Base-by-base conservation (phyloP, 1,284 basidiomycete genomes). In the Takashimella koratensis region DNA sequence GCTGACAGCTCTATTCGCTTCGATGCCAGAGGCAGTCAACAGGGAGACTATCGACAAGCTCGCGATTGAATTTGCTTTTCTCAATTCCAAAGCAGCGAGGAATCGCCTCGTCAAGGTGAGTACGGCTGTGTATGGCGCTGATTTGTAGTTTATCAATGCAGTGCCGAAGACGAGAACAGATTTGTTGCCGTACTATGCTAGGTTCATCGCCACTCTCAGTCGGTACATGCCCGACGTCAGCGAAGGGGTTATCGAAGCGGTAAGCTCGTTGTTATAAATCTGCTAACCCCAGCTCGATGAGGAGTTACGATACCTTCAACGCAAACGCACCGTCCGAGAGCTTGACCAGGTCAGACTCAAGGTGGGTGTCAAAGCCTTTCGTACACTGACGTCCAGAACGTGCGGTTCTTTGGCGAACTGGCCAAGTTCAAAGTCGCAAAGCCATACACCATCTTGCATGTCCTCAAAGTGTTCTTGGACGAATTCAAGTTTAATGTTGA, bases 381-480 rank as follows among this genome's bases (percentile, higher is more conserved):
- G 25, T 5, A 4, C 39, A 39, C 24, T 22, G 24, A 45, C 30
- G 52, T 27, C 4, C 68, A 95, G 90, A 98, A 98, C 66, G 83
- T 90, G 26, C 82, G 85, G 13, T 99, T 88, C 78, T 76, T 95
- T 51, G 88, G 89, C 3, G 96, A 90, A 71, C 78, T 99, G 65
- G 94, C 93, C 26, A 98, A 99, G 77, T 98, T 98, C 77, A 81
- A 83, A 43, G 85, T 98, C n/a, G 88, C 96, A 6, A 93, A 92
- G 8, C 80, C 87, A 0, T 92, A 98, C 72, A 80, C 94, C 53
- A 93, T 98, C 65, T 79, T 98, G 47, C 94, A 98, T 72, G 88
- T 91, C 60, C 88, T 96, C 79, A 98, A 98, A 82, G 90, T 95
- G 45, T 96, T 91, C 74, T 78, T 98, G 64, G 95, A 98, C 68